phyloP scores from a whole-genome alignment of 257 asterid species.

The Solanum boliviense region DNA sequence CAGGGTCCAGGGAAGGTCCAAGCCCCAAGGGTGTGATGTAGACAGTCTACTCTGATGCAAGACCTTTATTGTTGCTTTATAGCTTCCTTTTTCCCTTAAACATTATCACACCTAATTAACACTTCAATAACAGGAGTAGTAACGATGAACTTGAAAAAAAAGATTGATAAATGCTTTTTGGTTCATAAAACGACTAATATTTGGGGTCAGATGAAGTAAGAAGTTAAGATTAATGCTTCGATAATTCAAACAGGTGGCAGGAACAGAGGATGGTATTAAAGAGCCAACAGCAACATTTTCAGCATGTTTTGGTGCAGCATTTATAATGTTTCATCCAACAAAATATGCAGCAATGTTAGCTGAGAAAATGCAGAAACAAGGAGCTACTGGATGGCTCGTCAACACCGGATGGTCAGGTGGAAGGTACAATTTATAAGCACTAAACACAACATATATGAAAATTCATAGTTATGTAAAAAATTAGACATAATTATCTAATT shows the following conservation, averaged over 20 bases:
- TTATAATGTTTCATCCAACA: conserved; percentile 87
- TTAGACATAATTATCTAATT: neutral
- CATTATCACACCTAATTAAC: no score
- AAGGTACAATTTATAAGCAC: conserved; percentile 29
- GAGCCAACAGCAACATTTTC: conserved; percentile 93
- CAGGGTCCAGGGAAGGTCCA: neutral
- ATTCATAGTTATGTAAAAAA: neutral
- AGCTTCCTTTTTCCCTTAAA: neutral
- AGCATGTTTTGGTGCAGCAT: conserved; percentile 96
- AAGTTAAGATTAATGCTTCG: neutral
- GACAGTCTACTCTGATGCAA: neutral
- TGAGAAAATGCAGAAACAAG: conserved; percentile 73
- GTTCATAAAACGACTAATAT: neutral
- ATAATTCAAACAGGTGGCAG: conserved; percentile 54
- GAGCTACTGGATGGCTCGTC: conserved; percentile 90
- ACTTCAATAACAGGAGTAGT: neutral
- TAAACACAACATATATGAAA: neutral
- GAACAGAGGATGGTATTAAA: conserved; percentile 89
- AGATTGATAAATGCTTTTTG: neutral
- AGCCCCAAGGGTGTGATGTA: neutral
- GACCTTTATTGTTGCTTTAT: neutral
- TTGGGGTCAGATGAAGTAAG: neutral
- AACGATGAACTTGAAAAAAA: neutral
- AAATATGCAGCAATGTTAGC: conserved; percentile 90
- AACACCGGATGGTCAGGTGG: conserved; percentile 97